Evolutionary conservation across 176 grass and related monocot genomes (phyloP).

Genomic region (Olyra latifolia): DNA sequence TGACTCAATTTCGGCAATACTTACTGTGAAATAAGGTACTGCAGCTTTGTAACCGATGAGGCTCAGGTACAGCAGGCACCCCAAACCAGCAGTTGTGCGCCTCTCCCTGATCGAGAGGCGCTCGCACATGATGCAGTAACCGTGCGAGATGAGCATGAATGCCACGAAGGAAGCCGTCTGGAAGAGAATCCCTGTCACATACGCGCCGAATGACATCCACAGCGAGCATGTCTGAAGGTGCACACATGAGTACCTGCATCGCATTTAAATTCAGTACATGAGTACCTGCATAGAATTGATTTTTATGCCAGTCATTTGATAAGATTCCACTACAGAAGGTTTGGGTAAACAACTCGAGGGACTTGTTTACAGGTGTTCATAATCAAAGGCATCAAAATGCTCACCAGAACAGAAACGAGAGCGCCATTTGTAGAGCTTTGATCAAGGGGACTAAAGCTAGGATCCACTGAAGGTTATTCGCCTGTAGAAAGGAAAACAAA

Average conservation of each 20-base stretch:
- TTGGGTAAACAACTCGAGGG: background rate
- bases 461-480: constrained; percentile 90
- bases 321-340: background rate
- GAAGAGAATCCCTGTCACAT: constrained; percentile 94
- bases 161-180: constrained; percentile 88
- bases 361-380: background rate
- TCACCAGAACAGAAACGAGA: constrained; percentile 95
- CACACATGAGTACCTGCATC: constrained; percentile 85
- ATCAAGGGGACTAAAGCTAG: constrained; percentile 71
- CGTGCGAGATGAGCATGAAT: constrained; percentile 92
- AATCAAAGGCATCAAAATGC: background rate
- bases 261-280: background rate
- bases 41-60: constrained; percentile 91
- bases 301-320: background rate
- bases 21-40: constrained; percentile 86
- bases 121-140: constrained; percentile 94
- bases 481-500: constrained; percentile 39
- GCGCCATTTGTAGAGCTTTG: constrained; percentile 80
- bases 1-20: background rate
- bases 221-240: constrained; percentile 82
- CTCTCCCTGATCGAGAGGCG: constrained; percentile 77
- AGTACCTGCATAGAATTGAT: too few species aligned
- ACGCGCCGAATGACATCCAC: constrained; percentile 98
- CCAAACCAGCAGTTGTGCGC: constrained; percentile 64
- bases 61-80: constrained; percentile 78